These are phyloP conservation scores for Tremella mesenterica DNA, from an alignment of 768 basidiomycete genomes.

Conservation along the genomic window DNA sequence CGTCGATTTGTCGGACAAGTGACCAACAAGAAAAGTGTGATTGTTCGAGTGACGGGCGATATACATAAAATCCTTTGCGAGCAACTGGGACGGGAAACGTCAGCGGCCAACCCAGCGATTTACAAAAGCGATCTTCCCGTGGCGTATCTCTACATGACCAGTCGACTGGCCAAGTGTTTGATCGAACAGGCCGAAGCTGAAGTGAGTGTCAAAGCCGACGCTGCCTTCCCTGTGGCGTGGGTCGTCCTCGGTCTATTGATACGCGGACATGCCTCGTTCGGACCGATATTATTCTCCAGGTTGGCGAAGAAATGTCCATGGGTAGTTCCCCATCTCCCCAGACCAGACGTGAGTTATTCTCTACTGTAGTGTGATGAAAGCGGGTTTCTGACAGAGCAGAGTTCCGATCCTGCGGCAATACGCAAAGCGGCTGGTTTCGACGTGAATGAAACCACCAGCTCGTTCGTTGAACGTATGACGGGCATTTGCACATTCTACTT, in stretches of 20 bases:
- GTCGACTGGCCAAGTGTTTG: conserved; percentile 79
- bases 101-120: conserved; percentile 19
- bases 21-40: conserved; percentile 30
- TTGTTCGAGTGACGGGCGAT: conserved; percentile 34
- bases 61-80: conserved; percentile 48
- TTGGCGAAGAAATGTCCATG: conserved; percentile 84
- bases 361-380: neutral
- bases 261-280: conserved; percentile 56
- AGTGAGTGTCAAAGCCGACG: conserved; percentile 76
- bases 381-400: conserved; percentile 32
- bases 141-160: conserved; percentile 63
- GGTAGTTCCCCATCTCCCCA: conserved; percentile 61
- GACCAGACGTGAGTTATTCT: conserved; percentile 47
- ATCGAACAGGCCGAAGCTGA: conserved; percentile 89
- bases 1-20: conserved; percentile 40
- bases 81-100: conserved; percentile 13
- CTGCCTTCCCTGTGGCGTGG: conserved; percentile 71
- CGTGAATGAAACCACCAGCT: conserved; percentile 53
- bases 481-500: conserved; percentile 85
- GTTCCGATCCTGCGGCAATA: conserved; percentile 43
- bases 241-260: conserved; percentile 59
- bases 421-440: conserved; percentile 43
- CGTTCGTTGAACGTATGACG: conserved; percentile 60
- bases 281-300: conserved; percentile 70
- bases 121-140: conserved; percentile 39